Evolutionary conservation across 441 rosid species (phyloP).

Genomic region (Brassica hybrid): DNA sequence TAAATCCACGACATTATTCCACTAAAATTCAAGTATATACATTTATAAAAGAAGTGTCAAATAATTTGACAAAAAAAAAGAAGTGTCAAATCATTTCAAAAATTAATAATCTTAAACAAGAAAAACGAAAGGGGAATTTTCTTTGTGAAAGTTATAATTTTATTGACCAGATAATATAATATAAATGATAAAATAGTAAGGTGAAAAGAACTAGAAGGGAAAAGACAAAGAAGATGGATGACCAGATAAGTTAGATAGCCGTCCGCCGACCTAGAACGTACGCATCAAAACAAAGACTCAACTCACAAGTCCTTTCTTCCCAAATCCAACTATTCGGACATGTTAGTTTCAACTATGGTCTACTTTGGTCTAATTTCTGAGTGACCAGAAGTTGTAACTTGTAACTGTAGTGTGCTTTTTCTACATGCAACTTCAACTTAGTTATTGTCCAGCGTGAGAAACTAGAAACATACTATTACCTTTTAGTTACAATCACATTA

Average conservation of each 20-base stretch:
- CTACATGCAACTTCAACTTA: neutral
- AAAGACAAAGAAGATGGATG: conserved; percentile 39
- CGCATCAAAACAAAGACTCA: conserved; percentile 24
- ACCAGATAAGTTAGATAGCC: conserved; percentile 34
- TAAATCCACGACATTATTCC: no score
- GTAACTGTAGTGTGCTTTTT: neutral
- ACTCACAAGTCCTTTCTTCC: conserved; percentile 27
- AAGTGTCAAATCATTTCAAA: neutral
- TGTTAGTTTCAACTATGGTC: neutral
- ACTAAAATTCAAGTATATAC: no score
- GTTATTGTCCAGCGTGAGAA: conserved; percentile 21
- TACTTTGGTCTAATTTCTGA: neutral
- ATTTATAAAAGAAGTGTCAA: no score
- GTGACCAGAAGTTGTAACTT: neutral
- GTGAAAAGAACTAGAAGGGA: conserved; percentile 12
- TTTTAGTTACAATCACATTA: conserved; percentile 2
- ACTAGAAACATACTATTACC: conserved; percentile 12
- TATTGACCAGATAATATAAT: neutral
- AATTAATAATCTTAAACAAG: neutral
- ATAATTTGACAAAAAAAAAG: neutral
- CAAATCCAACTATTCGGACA: neutral
- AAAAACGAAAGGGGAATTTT: conserved; percentile 1
- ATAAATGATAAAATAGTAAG: neutral
- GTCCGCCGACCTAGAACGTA: conserved; percentile 44
- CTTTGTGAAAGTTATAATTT: neutral